Conservation (phyloP, 208 protist species). For the Leishmania martiniquensis region DNA sequence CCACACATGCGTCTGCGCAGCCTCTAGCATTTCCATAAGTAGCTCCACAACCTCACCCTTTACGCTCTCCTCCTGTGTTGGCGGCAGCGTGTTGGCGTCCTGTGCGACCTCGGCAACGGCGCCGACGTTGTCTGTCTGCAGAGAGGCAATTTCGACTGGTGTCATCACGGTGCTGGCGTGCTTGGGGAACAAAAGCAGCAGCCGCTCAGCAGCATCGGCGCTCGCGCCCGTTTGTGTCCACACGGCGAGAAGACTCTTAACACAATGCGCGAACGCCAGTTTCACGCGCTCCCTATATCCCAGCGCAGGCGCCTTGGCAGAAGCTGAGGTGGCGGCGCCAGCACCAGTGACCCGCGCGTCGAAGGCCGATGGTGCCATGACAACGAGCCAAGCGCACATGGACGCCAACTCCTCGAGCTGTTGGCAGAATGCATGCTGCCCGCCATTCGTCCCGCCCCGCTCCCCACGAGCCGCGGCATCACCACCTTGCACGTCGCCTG, state of each 20-base stretch:
- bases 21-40: background rate
- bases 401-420: conserved; percentile 16
- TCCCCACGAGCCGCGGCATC: background rate
- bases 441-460: background rate
- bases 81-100: background rate
- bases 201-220: conserved; percentile 3
- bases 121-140: background rate
- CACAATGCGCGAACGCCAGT: conserved; percentile 11
- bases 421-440: background rate
- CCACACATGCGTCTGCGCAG: conserved; percentile 13
- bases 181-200: conserved; percentile 7
- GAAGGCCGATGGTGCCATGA: background rate
- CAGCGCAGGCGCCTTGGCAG: background rate
- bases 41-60: background rate
- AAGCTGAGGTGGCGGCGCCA: background rate
- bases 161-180: background rate
- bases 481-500: background rate
- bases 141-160: background rate
- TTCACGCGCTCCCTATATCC: background rate
- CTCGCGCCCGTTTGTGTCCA: conserved; percentile 20
- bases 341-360: background rate
- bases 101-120: background rate
- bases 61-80: background rate
- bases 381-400: conserved; percentile 26
- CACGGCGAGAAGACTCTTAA: conserved; percentile 15